Percentiles rank a stretch among this genome's conserved stretches.
phyloP scores from a whole-genome alignment of 768 basidiomycete species.

The Lentinula sp. region DNA sequence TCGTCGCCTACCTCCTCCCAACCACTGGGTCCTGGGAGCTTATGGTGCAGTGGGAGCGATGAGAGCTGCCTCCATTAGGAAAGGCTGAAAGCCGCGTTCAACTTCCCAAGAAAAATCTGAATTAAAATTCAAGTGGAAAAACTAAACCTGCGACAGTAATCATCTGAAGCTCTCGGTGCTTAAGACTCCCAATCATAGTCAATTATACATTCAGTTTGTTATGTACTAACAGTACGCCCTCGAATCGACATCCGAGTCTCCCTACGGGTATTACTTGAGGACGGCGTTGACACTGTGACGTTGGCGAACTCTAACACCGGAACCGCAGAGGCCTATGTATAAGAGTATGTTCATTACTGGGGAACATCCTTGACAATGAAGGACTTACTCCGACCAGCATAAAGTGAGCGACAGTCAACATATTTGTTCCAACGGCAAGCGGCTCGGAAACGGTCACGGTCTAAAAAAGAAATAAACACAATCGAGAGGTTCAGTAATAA shows the following conservation, averaged over 20 bases:
- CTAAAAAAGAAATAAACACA: neutral
- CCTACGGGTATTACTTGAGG: neutral
- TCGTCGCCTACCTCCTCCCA: too few relatives aligned
- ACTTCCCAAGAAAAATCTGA: too few relatives aligned
- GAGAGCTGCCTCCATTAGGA: too few relatives aligned
- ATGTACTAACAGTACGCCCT: neutral
- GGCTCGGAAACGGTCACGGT: neutral
- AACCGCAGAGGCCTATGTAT: neutral
- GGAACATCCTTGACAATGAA: too few relatives aligned
- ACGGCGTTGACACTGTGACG: neutral
- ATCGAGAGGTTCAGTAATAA: neutral
- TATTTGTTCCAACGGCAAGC: neutral
- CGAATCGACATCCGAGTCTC: neutral
- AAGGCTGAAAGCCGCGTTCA: too few relatives aligned
- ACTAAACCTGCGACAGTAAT: too few relatives aligned
- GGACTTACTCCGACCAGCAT: neutral
- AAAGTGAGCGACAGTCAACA: slow-evolving; percentile 1
- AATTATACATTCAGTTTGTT: neutral
- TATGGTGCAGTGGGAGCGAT: too few relatives aligned
- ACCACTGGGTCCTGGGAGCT: too few relatives aligned
- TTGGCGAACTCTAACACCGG: slow-evolving; percentile 1
- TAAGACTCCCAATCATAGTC: too few relatives aligned
- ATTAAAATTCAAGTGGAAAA: too few relatives aligned
- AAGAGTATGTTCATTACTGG: neutral
- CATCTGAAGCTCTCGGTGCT: too few relatives aligned